Evolutionary conservation across 257 asterid species (phyloP), one percentile per base, ranked within the genome.

Genomic region (Euphrasia confusa): DNA sequence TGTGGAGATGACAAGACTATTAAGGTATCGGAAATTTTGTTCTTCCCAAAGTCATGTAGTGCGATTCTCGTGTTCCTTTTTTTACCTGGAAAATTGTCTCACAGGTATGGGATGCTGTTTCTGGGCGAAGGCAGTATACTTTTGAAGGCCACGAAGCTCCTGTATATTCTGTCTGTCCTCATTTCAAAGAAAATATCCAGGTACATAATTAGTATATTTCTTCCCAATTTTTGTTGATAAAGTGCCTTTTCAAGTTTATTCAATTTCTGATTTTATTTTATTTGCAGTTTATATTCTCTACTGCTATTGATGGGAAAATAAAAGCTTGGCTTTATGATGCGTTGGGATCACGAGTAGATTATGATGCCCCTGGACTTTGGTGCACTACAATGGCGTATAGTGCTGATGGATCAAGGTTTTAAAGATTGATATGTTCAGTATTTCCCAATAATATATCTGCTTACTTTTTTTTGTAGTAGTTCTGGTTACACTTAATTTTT

Each of bases 71-170:
- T 30, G 33, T 32, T n/a, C n/a, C n/a, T 45, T 15, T 37, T 55
- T 65, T 72, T 67, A 45, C 65, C 54, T 21, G 68, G 60, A 50
- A 57, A 66, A 45, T 68, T 71, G 60, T 70, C 52, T 69, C 42
- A 66, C 76, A 91, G 97, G 95, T 92, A 10, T 92, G 99, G 99
- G 99, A 92, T 75, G 95, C 94, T 61, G 92, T 80, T 27, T 64
- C 74, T 71, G 94, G 92, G 70, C 89, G 86, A 54, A 83, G 81
- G 65, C 82, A 71, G 66, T 74, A 86, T 68, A 84, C 76, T 13
- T 92, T 92, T 67, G 97, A 92, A 78, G 99, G 97, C 60, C 97
- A 92, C 70, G 99, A 86, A 76, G 95, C 97, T 75, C 99, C 97
- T 62, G 99, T 92, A 32, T 89, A 86, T 81, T 92, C 99, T 54